phyloP scores from a whole-genome alignment of 2,329 filamentous ascomycete species.

The Ophiocordyceps camponoti-saundersi region DNA sequence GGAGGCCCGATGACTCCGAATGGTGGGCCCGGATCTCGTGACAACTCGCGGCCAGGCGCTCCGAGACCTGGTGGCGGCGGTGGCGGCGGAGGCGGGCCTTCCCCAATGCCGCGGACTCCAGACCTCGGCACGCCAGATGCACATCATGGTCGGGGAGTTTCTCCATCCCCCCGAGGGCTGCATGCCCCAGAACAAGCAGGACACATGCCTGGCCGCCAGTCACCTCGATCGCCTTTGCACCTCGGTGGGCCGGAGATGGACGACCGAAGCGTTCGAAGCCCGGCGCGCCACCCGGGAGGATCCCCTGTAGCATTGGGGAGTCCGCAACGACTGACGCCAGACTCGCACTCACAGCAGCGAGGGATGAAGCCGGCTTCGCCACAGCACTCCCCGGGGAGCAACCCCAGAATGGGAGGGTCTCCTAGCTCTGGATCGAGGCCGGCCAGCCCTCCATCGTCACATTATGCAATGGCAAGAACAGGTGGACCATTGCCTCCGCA shows the following conservation, averaged over 20 bases:
- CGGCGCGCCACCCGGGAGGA: conserved; percentile 66
- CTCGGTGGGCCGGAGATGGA: not conserved
- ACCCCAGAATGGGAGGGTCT: conserved; percentile 31
- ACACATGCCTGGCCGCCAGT: conserved; percentile 13
- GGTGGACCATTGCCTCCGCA: conserved; percentile 3
- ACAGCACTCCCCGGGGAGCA: conserved; percentile 42
- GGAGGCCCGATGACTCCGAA: conserved; percentile 27
- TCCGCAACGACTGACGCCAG: conserved; percentile 45
- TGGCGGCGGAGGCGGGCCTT: not conserved
- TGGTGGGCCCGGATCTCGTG: conserved; percentile 29
- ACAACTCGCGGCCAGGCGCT: not conserved
- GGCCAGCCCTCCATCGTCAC: conserved; percentile 12
- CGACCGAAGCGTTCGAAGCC: not conserved
- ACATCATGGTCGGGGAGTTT: not conserved
- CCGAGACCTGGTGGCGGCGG: not conserved
- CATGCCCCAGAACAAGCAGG: conserved; percentile 16
- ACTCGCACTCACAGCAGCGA: conserved; percentile 72
- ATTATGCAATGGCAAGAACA: conserved; percentile 9
- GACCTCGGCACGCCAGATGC: not conserved
- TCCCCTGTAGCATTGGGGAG: conserved; percentile 27
- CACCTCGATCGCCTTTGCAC: not conserved
- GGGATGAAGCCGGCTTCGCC: conserved; percentile 20
- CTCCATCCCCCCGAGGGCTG: not conserved
- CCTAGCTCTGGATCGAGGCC: conserved; percentile 9
- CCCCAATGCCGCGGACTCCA: not conserved